Evolutionary conservation across 192 early-diverging fungal species (phyloP), one percentile per base, ranked within the genome.

Genomic region (Pilaira anomala): DNA sequence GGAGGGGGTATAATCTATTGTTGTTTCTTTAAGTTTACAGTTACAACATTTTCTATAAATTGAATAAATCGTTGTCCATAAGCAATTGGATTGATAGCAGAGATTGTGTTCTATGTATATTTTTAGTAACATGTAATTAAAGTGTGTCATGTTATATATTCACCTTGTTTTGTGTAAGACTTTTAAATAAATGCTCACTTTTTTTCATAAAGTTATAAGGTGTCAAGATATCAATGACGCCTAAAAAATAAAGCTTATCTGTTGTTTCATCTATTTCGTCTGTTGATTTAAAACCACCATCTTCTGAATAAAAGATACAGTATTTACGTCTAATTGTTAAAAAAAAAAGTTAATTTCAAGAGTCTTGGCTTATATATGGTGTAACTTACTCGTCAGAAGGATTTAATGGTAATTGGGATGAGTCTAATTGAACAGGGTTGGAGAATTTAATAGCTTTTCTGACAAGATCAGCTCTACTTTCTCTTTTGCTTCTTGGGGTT

Each of bases 141-240:
- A 29, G 2, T 28, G 29, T 53, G 29, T 7, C 1, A 29, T 18
- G 21, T 18, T 48, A 9, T 7, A 9, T 7, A 13, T 7, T 42
- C 40, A 63, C 85, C 76, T 81, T 80, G 65, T 96, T 90, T 60
- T 89, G 76, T 11, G 80, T 80, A 36, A 97, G 60, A 16, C 85
- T 76, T 76, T 95, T 99, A 80, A 89, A 93, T 29, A 89, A 72
- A 60, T 92, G 89, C 69, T 99, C 97, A 41, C 88, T 60, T 63
- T 88, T 89, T 75, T 99, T 99, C 44, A 84, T 72, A 48, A 83
- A 70, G 73, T 92, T 91, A 77, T 96, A 99, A 4, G 89, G 85
- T 19, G 97, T 99, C 59, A 99, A 82, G 39, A 99, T 97, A 66
- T 99, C 97, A 55, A 99, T 98, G 59, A 97, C 85, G 6, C 95